Conservation (phyloP, 768 basidiomycete species). For the Udeniomyces megalosporus region DNA sequence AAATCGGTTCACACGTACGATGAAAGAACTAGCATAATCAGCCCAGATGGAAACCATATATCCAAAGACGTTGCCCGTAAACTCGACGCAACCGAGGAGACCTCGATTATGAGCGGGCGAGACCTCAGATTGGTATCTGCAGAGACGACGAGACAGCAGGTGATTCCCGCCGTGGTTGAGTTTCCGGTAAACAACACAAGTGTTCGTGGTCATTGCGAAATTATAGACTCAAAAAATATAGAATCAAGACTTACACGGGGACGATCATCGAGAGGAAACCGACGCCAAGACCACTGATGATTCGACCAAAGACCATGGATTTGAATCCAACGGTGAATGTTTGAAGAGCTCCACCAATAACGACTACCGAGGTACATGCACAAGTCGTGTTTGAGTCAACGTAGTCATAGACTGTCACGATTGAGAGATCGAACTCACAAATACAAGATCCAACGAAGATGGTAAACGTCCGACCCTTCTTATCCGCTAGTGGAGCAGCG, state of each 20-base stretch:
- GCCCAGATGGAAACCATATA: conserved; percentile 87
- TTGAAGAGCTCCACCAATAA: conserved; percentile 70
- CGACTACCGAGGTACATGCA: conserved; percentile 30
- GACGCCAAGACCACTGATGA: conserved; percentile 76
- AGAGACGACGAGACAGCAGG: no score
- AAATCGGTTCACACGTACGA: conserved; percentile 44
- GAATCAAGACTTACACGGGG: background rate
- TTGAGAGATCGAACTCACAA: conserved; percentile 31
- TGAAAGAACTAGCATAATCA: conserved; percentile 83
- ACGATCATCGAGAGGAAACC: conserved; percentile 51
- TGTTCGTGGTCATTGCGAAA: background rate
- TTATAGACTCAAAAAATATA: background rate
- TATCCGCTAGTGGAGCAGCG: conserved; percentile 75
- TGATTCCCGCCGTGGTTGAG: no score
- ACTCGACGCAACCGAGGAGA: conserved; percentile 84
- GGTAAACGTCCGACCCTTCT: conserved; percentile 67
- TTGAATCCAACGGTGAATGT: conserved; percentile 59
- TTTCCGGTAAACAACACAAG: no score
- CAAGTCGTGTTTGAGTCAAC: no score
- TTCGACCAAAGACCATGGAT: conserved; percentile 65
- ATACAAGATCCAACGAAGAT: conserved; percentile 65
- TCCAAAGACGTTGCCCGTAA: conserved; percentile 61
- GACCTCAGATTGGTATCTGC: conserved; percentile 89
- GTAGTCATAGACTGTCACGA: no score
- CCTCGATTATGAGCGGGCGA: conserved; percentile 85